Evolutionary conservation across 805 yeast genomes (phyloP), one percentile per base, ranked within the genome.

Genomic region (Wickerhamiella domercqiae): DNA sequence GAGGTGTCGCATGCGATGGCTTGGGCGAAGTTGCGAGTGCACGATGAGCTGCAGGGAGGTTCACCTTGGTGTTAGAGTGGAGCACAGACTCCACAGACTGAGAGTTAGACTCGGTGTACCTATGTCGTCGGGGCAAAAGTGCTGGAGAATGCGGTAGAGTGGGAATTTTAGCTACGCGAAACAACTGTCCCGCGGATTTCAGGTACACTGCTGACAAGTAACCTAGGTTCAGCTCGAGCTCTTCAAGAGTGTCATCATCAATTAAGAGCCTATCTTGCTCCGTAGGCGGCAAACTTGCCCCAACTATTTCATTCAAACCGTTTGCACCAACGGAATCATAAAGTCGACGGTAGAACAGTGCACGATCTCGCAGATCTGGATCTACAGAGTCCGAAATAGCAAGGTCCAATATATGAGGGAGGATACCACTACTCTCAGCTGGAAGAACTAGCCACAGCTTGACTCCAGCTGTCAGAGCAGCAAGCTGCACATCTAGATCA

Each of bases 321-420:
- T 24, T 24, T 24, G 13, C 26, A 13, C 26, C 26, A 24, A 9
- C 26, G 9, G 11, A 9, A 24, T 24, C 26, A 5, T 86, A 57
- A 21, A 86, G 57, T 40, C 94, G 66, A 90, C 93, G 78, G 59
- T 87, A 86, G 59, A 82, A 73, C 50, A 64, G 77, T 0, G 87
- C 95, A 29, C 94, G 60, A 46, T 82, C 93, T 43, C 96, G 66
- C 7, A 84, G 57, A 57, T 87, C 97, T 0, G 95, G 94, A 47
- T 82, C 76, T 43, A 75, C 75, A 1, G 66, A 61, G 9, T 74
- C 78, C 46, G 82, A 90, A 0, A 93, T 78, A 5, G 84, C 78
- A 53, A 63, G 56, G 49, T 73, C 74, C 39, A 84, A 58, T 0
- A 78, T 61, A 24, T 64, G 62, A 26, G 81, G 60, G 2, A 83